Evolutionary conservation across 805 yeast genomes (phyloP), one percentile per base, ranked within the genome.

Genomic region (Kurtzmaniella fragi): DNA sequence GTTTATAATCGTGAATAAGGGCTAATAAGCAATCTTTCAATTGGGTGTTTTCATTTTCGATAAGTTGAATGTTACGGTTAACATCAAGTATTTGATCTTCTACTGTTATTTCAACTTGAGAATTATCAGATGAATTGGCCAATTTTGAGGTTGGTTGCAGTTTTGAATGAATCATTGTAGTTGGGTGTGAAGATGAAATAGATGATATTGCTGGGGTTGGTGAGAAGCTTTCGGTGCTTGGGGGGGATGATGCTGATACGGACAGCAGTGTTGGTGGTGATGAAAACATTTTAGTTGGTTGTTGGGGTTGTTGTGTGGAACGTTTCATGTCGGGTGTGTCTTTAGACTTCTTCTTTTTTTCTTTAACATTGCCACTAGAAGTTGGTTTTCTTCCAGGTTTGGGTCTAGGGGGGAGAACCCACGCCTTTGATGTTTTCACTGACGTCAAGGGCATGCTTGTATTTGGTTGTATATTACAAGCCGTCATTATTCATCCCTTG

Each of bases 341-440:
- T 8, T 14, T 30, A 14, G 6, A 4, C 17, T 31, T 27, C 33
- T 38, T 33, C 28, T 17, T 32, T 4, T 31, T 25, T n/a, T 35
- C 17, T 9, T 31, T 28, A 13, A 37, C 14, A 10, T 25, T 28
- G 11, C n/a, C 35, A 11, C 33, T 12, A 20, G 33, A 14, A n/a
- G 36, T 35, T 55, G 80, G 80, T 47, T 77, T 77, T 37, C 81
- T 62, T 15, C 84, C 85, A 0, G 85, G 84, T 47, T 84, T 82
- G 17, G 95, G 93, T 47, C 93, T 69, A 9, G 95, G 95, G 2
- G 95, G 95, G 25, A 84, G 63, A 6, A 83, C 89, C 90, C 93
- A 87, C 53, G 78, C 80, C 53, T 82, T 82, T 37, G 89, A 82
- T 1, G 91, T 81, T 49, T 71, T 77, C 38, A 53, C 58, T 40